Conservation (phyloP, 768 basidiomycete genomes). For the Lyophyllum decastes region DNA sequence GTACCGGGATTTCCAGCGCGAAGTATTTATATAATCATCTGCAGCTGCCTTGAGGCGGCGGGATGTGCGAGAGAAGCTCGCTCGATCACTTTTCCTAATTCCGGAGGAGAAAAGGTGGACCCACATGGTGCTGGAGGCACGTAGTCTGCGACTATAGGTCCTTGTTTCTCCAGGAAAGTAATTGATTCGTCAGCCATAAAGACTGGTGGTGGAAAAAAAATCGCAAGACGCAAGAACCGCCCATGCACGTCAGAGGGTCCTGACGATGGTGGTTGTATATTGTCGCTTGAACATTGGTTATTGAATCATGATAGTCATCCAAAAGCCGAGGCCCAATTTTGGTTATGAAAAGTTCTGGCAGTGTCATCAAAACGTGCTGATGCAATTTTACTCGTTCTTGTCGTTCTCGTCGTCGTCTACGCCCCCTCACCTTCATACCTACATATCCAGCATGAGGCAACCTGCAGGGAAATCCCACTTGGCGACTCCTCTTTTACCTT, state of each 20-base stretch:
- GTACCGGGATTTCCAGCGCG: background rate
- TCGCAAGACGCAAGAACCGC: too few relatives aligned
- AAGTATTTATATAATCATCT: conserved; percentile 3
- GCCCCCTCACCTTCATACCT: background rate
- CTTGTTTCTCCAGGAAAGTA: background rate
- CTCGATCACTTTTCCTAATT: background rate
- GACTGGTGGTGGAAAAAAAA: background rate
- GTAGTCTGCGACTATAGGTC: background rate
- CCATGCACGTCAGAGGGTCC: too few relatives aligned
- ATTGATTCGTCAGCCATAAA: background rate
- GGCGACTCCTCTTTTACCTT: background rate
- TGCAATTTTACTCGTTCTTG: background rate
- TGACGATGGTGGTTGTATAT: too few relatives aligned
- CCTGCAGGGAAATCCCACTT: background rate
- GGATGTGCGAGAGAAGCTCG: background rate
- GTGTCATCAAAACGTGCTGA: background rate
- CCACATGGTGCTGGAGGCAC: background rate
- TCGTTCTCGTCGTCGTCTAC: background rate
- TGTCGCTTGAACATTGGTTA: too few relatives aligned
- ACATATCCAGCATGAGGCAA: background rate
- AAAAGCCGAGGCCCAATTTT: too few relatives aligned
- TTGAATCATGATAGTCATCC: too few relatives aligned
- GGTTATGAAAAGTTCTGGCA: background rate
- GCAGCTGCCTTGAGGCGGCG: background rate
- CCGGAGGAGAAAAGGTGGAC: background rate